Base-by-base conservation (phyloP, 768 basidiomycete genomes). In the Suillus paluster region DNA sequence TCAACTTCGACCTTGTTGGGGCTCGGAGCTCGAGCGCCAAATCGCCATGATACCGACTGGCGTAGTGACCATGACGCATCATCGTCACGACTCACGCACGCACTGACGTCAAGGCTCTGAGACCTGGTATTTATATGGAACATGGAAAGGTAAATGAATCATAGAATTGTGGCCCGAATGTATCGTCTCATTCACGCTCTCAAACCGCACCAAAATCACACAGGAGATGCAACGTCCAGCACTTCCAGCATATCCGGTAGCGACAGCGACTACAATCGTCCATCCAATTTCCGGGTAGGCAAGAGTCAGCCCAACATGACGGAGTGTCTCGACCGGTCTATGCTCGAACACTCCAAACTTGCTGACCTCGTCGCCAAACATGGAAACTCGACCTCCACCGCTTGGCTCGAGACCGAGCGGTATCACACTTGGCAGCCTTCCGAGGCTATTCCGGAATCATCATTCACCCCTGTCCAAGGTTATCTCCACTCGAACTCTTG, bases 331-430 rank as follows among this genome's bases (percentile, higher is more conserved):
- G 58, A 58, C 19, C 57, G 58, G 17, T 53, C 41, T n/a, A n/a
- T 25, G 25, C 52, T 69, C 2, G 62, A 66, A 49, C 25, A 4
- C 8, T 65, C 70, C 11, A 66, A 72, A 30, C 68, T 86, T 55
- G 78, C 82, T 21, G 77, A 81, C 45, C 79, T 91, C 64, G 84
- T 89, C 50, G 88, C 87, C 5, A 77, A 80, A 56, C 84, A 90
- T 64, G 88, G 89, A 19, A 88, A 89, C 38, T 84, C 86, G 8
- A 85, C 85, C 57, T 83, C 88, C 45, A 91, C 88, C 0, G 84
- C 88, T 10, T 91, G 88, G 88, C 79, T 89, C 10, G 89, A 92
- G 69, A 77, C 82, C 66, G 82, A 83, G 71, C 72, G 86, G 70
- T 82, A 80, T 70, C 70, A 72, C 54, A 72, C 86, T 68, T 74